Evolutionary conservation across 768 basidiomycete species (phyloP).

Genomic region (Jaapia argillacea): DNA sequence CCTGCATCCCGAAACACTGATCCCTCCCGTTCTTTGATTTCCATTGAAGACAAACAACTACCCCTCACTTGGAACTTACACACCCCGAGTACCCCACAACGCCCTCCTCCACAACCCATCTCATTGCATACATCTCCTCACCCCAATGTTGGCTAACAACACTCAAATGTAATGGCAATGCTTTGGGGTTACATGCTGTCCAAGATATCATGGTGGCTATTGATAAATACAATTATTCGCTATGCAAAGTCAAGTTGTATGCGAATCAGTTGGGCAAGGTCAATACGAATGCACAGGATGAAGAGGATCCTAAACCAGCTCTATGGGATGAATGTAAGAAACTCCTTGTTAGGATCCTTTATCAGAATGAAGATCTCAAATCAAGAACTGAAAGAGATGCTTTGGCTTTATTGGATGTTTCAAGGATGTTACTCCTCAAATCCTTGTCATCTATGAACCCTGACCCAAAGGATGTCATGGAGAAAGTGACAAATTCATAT

Average conservation of each 20-base stretch:
- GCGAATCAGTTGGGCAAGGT: conserved; percentile 29
- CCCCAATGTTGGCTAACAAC: conserved; percentile 30
- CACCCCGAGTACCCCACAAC: too few species aligned
- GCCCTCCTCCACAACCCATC: conserved; percentile 22
- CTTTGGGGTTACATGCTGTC: conserved; percentile 35
- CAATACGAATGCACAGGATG: conserved; percentile 14
- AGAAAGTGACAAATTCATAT: too few species aligned
- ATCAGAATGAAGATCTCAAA: conserved; percentile 34
- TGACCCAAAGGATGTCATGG: too few species aligned
- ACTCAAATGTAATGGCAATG: conserved; percentile 48
- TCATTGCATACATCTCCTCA: conserved; percentile 42
- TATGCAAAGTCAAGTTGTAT: conserved; percentile 39
- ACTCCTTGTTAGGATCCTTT: conserved; percentile 22
- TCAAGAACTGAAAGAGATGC: conserved; percentile 34
- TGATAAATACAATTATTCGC: conserved; percentile 32
- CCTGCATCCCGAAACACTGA: too few species aligned
- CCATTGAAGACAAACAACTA: too few species aligned
- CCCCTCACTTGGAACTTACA: too few species aligned
- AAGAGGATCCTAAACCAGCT: conserved; percentile 15
- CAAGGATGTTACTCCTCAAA: conserved; percentile 37
- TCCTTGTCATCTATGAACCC: background rate
- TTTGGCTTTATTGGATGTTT: conserved; percentile 35
- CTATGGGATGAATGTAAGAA: conserved; percentile 27
- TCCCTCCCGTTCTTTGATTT: too few species aligned
- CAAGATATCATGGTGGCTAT: conserved; percentile 35